phyloP scores from a whole-genome alignment of 768 basidiomycete genomes.

The Gelatoporia subvermispora region DNA sequence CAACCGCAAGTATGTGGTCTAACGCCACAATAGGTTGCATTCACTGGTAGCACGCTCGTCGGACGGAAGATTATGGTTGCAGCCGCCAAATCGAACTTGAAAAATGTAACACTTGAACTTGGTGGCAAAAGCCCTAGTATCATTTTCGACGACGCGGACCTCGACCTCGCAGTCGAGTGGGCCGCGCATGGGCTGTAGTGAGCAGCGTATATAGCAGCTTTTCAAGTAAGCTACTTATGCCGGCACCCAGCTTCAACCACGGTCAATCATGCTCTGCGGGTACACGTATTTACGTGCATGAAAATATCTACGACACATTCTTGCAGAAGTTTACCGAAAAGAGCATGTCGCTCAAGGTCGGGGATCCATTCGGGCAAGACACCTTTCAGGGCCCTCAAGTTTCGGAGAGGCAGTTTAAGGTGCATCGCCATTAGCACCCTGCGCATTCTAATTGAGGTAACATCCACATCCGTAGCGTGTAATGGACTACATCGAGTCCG shows the following conservation, averaged over 20 bases:
- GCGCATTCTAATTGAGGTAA: too few relatives aligned
- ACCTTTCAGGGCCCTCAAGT: constrained; percentile 78
- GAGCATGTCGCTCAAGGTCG: constrained; percentile 53
- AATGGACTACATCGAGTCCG: constrained; percentile 56
- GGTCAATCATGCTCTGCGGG: constrained; percentile 82
- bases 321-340: constrained; percentile 51
- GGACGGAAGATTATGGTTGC: constrained; percentile 63
- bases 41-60: constrained; percentile 66
- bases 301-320: constrained; percentile 75
- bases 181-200: constrained; percentile 55
- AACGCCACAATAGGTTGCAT: too few relatives aligned
- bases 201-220: constrained; percentile 10
- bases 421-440: constrained; percentile 27
- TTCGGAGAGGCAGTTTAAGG: constrained; percentile 69
- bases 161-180: constrained; percentile 57
- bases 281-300: constrained; percentile 79
- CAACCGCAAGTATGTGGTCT: too few relatives aligned
- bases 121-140: constrained; percentile 67
- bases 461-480: constrained; percentile 38
- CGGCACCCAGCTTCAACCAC: constrained; percentile 58
- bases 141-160: constrained; percentile 57
- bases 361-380: constrained; percentile 60
- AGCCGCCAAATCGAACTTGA: constrained; percentile 56
- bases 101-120: constrained; percentile 66
- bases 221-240: neutral